Evolutionary conservation across 129 eudicot genomes (phyloP).

Genomic region (Solidago caesia): DNA sequence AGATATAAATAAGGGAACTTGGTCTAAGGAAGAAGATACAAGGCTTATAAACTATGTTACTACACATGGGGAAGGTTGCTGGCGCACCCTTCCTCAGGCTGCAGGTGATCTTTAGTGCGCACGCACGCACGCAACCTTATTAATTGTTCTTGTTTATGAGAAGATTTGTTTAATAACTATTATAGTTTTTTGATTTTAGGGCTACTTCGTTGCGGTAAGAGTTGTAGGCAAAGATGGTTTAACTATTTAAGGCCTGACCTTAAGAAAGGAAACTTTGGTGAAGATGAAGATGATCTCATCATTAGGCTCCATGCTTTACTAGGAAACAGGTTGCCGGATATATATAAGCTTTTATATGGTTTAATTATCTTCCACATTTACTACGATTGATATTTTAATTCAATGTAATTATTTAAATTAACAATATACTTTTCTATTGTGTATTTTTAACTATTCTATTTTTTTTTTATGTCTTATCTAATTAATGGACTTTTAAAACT

Average conservation of each 20-base stretch:
- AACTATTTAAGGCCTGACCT: slow-evolving; percentile 38
- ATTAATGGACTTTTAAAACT: too few relatives aligned
- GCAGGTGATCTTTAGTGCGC: slow-evolving; percentile 31
- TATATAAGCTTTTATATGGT: not conserved
- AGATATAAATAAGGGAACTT: slow-evolving; percentile 28
- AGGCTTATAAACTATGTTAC: slow-evolving; percentile 37
- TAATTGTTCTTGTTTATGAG: not conserved
- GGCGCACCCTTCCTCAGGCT: slow-evolving; percentile 42
- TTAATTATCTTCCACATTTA: not conserved
- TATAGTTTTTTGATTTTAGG: slow-evolving; percentile 13
- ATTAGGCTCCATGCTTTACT: slow-evolving; percentile 51
- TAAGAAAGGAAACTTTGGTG: slow-evolving; percentile 37
- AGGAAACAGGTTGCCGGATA: slow-evolving; percentile 34
- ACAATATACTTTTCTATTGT: too few relatives aligned
- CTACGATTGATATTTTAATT: too few relatives aligned
- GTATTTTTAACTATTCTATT: too few relatives aligned
- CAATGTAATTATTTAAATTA: too few relatives aligned
- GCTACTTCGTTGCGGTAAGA: slow-evolving; percentile 34
- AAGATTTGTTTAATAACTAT: not conserved
- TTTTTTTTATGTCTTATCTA: too few relatives aligned
- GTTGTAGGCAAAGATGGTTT: slow-evolving; percentile 45
- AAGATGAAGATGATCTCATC: slow-evolving; percentile 53
- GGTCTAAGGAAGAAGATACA: slow-evolving; percentile 54
- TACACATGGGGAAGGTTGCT: slow-evolving; percentile 36
- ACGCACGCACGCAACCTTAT: not conserved